Conservation (phyloP, 2,329 filamentous ascomycete species). For the Neofusicoccum laricinum region DNA sequence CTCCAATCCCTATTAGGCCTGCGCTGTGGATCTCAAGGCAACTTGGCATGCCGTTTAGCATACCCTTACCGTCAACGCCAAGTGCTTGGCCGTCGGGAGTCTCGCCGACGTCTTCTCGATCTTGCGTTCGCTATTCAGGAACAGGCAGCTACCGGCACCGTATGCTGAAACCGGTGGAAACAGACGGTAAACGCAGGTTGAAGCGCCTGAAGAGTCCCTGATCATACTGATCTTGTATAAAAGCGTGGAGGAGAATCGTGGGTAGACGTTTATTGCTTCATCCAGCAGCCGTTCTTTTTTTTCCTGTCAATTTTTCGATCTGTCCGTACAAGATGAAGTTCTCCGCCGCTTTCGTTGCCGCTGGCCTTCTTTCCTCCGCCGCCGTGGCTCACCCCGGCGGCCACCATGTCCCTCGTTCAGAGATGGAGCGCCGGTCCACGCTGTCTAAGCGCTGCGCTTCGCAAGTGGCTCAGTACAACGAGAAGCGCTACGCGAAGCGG, state of each 20-base stretch:
- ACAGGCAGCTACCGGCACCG: background rate
- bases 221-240: background rate
- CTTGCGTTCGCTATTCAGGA: background rate
- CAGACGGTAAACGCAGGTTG: no score
- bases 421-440: background rate
- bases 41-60: background rate
- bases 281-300: background rate
- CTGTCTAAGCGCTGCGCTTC: background rate
- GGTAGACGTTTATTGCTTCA: background rate
- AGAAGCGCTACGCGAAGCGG: slow-evolving; percentile 11
- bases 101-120: background rate
- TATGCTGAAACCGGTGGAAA: background rate
- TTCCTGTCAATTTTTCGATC: background rate
- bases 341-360: background rate
- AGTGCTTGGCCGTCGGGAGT: background rate
- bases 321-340: background rate
- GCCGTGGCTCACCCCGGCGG: background rate
- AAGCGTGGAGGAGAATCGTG: background rate
- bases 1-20: background rate
- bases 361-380: background rate
- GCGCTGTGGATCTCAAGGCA: background rate
- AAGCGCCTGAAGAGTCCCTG: background rate
- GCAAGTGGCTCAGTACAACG: background rate
- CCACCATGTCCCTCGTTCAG: background rate
- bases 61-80: background rate